Conservation (phyloP, 768 basidiomycete genomes). For the Roridomyces roridus region DNA sequence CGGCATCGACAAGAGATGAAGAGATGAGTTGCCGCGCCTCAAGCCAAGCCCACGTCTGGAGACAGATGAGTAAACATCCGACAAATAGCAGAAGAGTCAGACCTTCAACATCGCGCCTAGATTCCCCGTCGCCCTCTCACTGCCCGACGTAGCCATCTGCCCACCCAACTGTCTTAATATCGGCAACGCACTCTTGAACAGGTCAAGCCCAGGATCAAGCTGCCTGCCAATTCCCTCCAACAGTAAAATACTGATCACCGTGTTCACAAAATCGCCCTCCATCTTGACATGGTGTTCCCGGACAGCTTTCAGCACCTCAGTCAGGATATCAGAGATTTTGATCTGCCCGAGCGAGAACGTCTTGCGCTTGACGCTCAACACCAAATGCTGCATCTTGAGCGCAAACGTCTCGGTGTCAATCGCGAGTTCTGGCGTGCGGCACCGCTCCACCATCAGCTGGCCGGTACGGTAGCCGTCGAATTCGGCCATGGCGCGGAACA, state of each 20-base stretch:
- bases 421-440: constrained; percentile 87
- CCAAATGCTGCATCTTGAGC: constrained; percentile 96
- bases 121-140: constrained; percentile 69
- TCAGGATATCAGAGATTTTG: constrained; percentile 92
- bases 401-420: constrained; percentile 95
- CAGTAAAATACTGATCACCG: constrained; percentile 91
- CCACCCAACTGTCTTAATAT: constrained; percentile 91
- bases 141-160: constrained; percentile 82
- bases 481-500: constrained; percentile 94
- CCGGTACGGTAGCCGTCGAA: constrained; percentile 98
- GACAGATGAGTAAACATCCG: constrained; percentile 17
- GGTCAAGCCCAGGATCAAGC: constrained; percentile 88
- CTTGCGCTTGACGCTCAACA: constrained; percentile 91
- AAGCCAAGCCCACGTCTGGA: constrained; percentile 89
- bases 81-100: constrained; percentile 19
- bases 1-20: constrained; percentile 77
- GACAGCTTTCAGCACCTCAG: constrained; percentile 86
- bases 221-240: constrained; percentile 96
- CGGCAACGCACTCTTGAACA: constrained; percentile 95
- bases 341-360: constrained; percentile 98
- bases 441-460: constrained; percentile 95
- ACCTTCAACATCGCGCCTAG: constrained; percentile 91
- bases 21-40: constrained; percentile 91
- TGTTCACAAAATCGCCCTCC: constrained; percentile 99
- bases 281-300: constrained; percentile 95